Evolutionary conservation across 164 flowering plant genomes (phyloP).

Genomic region (Magnolia sinica): DNA sequence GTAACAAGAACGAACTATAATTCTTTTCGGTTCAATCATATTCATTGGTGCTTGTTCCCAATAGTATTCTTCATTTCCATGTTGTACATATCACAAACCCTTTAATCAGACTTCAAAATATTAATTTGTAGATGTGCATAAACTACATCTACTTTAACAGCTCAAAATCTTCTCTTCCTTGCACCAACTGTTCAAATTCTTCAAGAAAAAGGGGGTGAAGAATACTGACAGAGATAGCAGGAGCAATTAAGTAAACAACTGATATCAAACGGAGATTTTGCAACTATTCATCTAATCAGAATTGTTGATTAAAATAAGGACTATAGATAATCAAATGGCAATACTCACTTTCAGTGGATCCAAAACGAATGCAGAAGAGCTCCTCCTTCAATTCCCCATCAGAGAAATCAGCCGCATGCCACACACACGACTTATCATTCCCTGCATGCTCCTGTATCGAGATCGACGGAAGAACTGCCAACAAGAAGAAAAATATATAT

Average conservation of each 20-base stretch:
- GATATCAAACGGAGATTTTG: neutral
- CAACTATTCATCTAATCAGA: neutral
- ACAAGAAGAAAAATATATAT: neutral
- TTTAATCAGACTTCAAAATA: neutral
- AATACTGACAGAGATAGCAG: neutral
- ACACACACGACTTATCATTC: slow-evolving; percentile 37
- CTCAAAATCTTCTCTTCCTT: neutral
- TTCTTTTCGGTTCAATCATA: too few relatives aligned
- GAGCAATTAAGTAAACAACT: neutral
- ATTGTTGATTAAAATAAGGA: neutral
- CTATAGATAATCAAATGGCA: neutral
- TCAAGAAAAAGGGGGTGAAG: neutral
- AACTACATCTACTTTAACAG: too few relatives aligned
- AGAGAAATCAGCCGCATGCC: slow-evolving; percentile 41
- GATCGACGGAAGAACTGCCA: slow-evolving; percentile 27
- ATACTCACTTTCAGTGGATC: slow-evolving; percentile 36
- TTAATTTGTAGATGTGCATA: too few relatives aligned
- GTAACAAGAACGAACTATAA: too few relatives aligned
- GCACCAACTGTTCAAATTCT: neutral
- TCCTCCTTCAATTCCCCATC: slow-evolving; percentile 44
- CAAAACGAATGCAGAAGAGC: slow-evolving; percentile 37
- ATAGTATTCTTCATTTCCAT: neutral
- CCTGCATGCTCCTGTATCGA: slow-evolving; percentile 36
- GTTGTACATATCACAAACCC: neutral
- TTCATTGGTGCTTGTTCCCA: neutral